These are phyloP conservation scores for Usnea hakonensis DNA, from an alignment of 495 filamentous ascomycete species.

Conservation along the genomic window DNA sequence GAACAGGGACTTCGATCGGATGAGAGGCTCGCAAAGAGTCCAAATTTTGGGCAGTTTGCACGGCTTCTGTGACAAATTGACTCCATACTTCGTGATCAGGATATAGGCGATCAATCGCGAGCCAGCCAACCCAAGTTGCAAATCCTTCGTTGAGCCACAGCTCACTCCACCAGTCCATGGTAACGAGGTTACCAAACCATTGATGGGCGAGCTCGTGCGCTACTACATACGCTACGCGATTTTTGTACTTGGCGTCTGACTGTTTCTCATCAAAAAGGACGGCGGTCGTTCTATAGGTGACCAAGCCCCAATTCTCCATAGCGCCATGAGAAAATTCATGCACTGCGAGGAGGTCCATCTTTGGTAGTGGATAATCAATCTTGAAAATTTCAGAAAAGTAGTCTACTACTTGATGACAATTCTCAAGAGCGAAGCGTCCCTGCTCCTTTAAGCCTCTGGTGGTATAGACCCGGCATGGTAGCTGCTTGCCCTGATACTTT, in stretches of 20 bases:
- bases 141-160: constrained; percentile 97
- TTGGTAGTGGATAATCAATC: constrained; percentile 92
- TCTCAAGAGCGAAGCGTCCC: constrained; percentile 75
- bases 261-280: constrained; percentile 87
- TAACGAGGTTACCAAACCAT: constrained; percentile 96
- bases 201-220: constrained; percentile 92
- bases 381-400: constrained; percentile 92
- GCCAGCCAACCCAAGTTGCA: constrained; percentile 96
- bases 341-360: constrained; percentile 89
- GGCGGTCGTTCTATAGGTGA: constrained; percentile 91
- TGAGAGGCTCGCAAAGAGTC: constrained; percentile 87
- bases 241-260: constrained; percentile 80
- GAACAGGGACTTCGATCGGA: constrained; percentile 88
- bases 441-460: constrained; percentile 85
- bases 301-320: constrained; percentile 88
- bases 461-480: constrained; percentile 94
- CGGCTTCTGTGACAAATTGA: constrained; percentile 77
- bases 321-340: constrained; percentile 86
- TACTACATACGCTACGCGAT: constrained; percentile 88
- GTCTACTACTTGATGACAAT: constrained; percentile 82
- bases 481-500: constrained; percentile 76
- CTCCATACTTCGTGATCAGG: constrained; percentile 91
- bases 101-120: constrained; percentile 82
- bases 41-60: constrained; percentile 82
- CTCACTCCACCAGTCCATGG: constrained; percentile 81